phyloP scores from a whole-genome alignment of 1,139 yeast genomes.

The Lodderomyces oxycetoniae region DNA sequence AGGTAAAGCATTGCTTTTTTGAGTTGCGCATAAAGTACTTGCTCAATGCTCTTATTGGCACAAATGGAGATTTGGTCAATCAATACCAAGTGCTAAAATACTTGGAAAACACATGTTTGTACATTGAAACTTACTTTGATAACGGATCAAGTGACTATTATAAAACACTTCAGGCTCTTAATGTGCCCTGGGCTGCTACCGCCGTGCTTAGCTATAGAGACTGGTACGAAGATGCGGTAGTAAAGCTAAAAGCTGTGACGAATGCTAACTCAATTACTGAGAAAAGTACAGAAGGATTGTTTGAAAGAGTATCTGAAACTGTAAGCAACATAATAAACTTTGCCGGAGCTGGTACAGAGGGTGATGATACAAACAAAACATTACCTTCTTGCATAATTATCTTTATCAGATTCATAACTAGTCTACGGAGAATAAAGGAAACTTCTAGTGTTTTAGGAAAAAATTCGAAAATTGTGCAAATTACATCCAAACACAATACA shows the following conservation, averaged over 20 bases:
- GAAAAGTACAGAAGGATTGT: too few relatives aligned
- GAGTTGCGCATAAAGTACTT: slow-evolving; percentile 24
- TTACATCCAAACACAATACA: too few relatives aligned
- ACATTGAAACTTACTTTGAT: slow-evolving; percentile 23
- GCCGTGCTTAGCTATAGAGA: slow-evolving; percentile 27
- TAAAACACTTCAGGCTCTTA: slow-evolving; percentile 16
- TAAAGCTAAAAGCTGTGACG: slow-evolving; percentile 12
- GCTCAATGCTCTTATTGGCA: too few relatives aligned
- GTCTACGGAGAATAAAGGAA: too few relatives aligned
- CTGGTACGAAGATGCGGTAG: slow-evolving; percentile 24
- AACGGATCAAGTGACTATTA: slow-evolving; percentile 18
- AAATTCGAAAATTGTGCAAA: too few relatives aligned
- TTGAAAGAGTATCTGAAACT: too few relatives aligned
- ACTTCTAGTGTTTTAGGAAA: too few relatives aligned
- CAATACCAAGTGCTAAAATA: slow-evolving; percentile 28
- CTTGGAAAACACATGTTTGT: slow-evolving; percentile 33
- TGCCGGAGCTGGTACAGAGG: too few relatives aligned
- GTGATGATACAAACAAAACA: too few relatives aligned
- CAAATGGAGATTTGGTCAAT: slow-evolving; percentile 14
- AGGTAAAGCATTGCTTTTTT: slow-evolving; percentile 22
- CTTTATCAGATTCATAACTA: too few relatives aligned
- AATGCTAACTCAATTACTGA: background rate
- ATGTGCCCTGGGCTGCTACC: slow-evolving; percentile 27
- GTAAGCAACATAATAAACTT: too few relatives aligned
- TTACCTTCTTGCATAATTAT: too few relatives aligned